Base-by-base conservation (phyloP, 441 rosid species). In the Brassica balearica region DNA sequence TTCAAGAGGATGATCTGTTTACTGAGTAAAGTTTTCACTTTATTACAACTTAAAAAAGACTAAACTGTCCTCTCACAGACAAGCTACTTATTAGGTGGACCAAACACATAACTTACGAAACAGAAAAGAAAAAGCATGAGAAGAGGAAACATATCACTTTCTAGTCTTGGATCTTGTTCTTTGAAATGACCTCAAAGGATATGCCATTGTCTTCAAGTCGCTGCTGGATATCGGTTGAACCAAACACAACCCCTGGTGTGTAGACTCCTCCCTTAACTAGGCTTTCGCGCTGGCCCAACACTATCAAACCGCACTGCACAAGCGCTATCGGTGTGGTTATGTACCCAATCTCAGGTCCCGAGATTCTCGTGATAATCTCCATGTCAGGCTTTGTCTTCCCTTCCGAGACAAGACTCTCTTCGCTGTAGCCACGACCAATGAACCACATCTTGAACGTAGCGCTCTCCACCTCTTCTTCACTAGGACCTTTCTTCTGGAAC, bases 381-480 rank as follows among this genome's bases (percentile, higher is more conserved):
- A 83, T 76, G 75, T 93, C 95, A 14, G 91, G 92, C 80, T 87
- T 88, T 17, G 32, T 41, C 9, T 86, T 85, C 51, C 80, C 81
- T 71, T 77, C 78, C n/a, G 91, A 86, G 69, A 72, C 83, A 6
- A 82, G 81, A 58, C 74, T 84, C 60, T 60, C 68, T 46, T 90
- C 86, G 27, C 97, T 90, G 62, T 77, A 92, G 48, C 97, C 99
- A 14, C 83, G 88, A 10, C 93, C 97, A 6, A 95, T 76, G 65
- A 92, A 92, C 99, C 94, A 90, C 97, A 95, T 92, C 79, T 92
- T 90, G 61, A 92, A 95, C 15, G 97, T 79, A 20, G 96, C 96
- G 29, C 90, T 88, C 61, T 80, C 84, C 27, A 95, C 92, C 79
- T 92, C 96, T 20, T 92, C 96, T 73, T 92, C 96, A 0, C 93